Conservation (phyloP, 2,329 filamentous ascomycete genomes). For the Aspergillus piperis region DNA sequence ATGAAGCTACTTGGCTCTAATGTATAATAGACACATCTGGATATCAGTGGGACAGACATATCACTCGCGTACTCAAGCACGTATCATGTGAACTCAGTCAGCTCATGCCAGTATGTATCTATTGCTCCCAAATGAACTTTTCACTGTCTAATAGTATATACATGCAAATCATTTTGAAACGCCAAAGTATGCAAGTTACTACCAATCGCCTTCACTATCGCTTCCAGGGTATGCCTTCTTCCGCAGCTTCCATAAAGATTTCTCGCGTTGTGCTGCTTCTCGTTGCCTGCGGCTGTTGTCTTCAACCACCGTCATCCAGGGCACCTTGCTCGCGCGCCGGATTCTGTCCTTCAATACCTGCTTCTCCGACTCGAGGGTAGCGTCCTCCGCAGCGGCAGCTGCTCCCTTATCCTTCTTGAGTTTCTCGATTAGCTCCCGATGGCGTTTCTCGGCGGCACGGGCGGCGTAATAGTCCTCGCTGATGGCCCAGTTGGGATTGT, state of each 20-base stretch:
- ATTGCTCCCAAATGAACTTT: background rate
- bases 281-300: conserved; percentile 33
- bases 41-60: too few species aligned
- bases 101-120: too few species aligned
- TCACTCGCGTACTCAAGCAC: too few species aligned
- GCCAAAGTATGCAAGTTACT: conserved; percentile 25
- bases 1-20: too few species aligned
- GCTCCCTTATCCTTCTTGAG: conserved; percentile 21
- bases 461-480: conserved; percentile 46
- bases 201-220: conserved; percentile 41
- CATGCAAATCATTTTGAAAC: too few species aligned
- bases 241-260: conserved; percentile 42
- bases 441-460: conserved; percentile 37
- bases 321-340: conserved; percentile 40
- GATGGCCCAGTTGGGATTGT: conserved; percentile 49
- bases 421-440: conserved; percentile 27
- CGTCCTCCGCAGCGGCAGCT: conserved; percentile 1
- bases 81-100: too few species aligned
- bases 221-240: conserved; percentile 42
- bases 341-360: conserved; percentile 36
- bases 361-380: background rate
- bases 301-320: conserved; percentile 45
- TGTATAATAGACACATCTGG: too few species aligned
- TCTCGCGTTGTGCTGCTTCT: conserved; percentile 30
- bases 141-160: background rate